A percentile compares a stretch with the other conserved stretches of the same genome.
Evolutionary conservation across 345 rosid species (phyloP).

Genomic region (Corchorus olitorius): DNA sequence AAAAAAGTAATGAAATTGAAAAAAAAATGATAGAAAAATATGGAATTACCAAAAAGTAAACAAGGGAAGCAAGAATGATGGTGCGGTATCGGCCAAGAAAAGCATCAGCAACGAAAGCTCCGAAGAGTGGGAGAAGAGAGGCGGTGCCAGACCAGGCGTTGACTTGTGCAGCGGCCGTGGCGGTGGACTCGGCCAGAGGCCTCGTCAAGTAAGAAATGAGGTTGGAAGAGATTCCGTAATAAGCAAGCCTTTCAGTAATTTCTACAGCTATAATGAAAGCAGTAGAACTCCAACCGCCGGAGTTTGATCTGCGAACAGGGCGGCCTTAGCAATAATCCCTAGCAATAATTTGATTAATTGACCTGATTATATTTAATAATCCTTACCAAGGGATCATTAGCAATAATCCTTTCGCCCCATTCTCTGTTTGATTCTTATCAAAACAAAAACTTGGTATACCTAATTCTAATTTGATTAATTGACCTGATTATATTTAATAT

Average conservation of each 20-base stretch:
- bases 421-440: not conserved
- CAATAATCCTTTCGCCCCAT: not conserved
- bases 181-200: slow-evolving; percentile 20
- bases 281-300: slow-evolving; percentile 59
- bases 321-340: too few relatives aligned
- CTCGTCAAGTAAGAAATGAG: slow-evolving; percentile 22
- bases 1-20: too few relatives aligned
- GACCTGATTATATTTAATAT: too few relatives aligned
- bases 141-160: slow-evolving; percentile 15
- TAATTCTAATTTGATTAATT: not conserved
- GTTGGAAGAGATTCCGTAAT: slow-evolving; percentile 17
- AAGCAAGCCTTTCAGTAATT: slow-evolving; percentile 19
- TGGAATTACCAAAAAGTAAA: slow-evolving; percentile 49
- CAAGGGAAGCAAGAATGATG: slow-evolving; percentile 45
- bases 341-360: too few relatives aligned
- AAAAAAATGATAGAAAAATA: not conserved
- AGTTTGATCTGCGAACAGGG: slow-evolving; percentile 33
- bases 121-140: slow-evolving; percentile 37
- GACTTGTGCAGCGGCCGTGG: slow-evolving; percentile 17
- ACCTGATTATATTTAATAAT: too few relatives aligned
- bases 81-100: slow-evolving; percentile 69
- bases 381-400: too few relatives aligned
- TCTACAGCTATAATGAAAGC: slow-evolving; percentile 38
- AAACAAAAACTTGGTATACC: not conserved
- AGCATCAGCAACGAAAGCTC: slow-evolving; percentile 69